Base-by-base conservation (phyloP, 805 yeast genomes). In the Kodamaea sagamina region DNA sequence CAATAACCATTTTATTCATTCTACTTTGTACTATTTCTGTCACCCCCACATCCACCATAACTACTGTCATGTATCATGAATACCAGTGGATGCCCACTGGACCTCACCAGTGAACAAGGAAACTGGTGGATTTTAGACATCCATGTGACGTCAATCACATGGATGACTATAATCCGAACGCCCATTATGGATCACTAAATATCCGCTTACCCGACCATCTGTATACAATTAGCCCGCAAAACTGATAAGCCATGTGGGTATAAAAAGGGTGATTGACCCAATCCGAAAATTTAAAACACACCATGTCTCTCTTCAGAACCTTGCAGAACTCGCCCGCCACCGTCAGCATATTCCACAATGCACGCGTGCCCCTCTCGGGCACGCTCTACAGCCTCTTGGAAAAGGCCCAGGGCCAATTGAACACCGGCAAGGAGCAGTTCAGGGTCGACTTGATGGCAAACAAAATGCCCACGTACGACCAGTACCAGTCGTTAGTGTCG, bases 381-480 rank as follows among this genome's bases (percentile, higher is more conserved):
- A 54, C 55, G 17, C 55, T 71, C 16, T 63, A 61, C 48, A 55
- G 61, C 26, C 42, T 52, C 5, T 59, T 71, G 45, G 59, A 61
- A 36, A 54, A 56, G 43, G 69, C 74, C 1, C 55, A 58, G 46
- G 43, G 25, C 38, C 57, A 58, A 25, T 48, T 67, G 44, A 65
- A 67, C 48, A 57, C 54, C 37, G 57, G 59, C 29, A 55, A 54
- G 44, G 35, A 47, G 46, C 53, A 59, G 43, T 68, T 71, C 43
- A 59, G 59, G 35, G 47, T 71, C 41, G 74, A 70, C 47, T 53
- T 68, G 50, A 56, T 61, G 64, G 61, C 62, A 12, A 58, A 67
- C 44, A 59, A 61, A 32, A 64, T 71, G 61, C 75, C 75, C 27
- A 71, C 75, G 4, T 70, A 57, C 46, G 72, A 67, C 52, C 75